Conservation (phyloP, 2,329 filamentous ascomycete genomes). For the Zasmidium angulare region DNA sequence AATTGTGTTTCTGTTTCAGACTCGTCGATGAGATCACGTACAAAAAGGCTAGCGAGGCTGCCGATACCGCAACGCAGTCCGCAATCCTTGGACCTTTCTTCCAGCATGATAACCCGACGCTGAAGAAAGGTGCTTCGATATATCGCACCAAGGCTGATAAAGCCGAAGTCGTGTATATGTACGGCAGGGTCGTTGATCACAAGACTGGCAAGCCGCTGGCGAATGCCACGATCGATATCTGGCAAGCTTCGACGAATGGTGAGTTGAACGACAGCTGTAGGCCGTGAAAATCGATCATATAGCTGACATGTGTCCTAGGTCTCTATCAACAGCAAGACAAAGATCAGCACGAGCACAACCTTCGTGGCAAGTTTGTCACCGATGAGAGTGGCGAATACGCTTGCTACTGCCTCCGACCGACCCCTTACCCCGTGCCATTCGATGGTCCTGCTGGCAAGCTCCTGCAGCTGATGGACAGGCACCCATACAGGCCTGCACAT, state of each 20-base stretch:
- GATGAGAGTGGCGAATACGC: conserved; percentile 40
- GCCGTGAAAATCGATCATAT: no score
- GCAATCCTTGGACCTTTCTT: conserved; percentile 86
- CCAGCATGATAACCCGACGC: conserved; percentile 67
- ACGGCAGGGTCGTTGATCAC: conserved; percentile 60
- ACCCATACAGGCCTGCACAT: conserved; percentile 62
- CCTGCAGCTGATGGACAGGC: conserved; percentile 58
- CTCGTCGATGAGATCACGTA: conserved; percentile 78
- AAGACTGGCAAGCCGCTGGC: conserved; percentile 63
- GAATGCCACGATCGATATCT: conserved; percentile 69
- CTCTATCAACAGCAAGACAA: conserved; percentile 69
- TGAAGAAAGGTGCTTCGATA: conserved; percentile 68
- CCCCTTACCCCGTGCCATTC: conserved; percentile 18
- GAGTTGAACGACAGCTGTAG: neutral
- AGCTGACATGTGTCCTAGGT: conserved; percentile 32
- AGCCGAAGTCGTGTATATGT: conserved; percentile 61
- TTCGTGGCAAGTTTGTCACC: conserved; percentile 70
- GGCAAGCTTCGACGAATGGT: conserved; percentile 73
- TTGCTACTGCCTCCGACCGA: conserved; percentile 25
- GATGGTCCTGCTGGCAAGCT: conserved; percentile 48
- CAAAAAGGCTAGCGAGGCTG: conserved; percentile 56
- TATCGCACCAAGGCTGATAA: conserved; percentile 49
- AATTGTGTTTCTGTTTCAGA: conserved; percentile 22
- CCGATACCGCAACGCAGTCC: conserved; percentile 62
- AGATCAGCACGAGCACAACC: conserved; percentile 68